Percentiles rank a stretch among this genome's conserved stretches.
phyloP scores from a whole-genome alignment of 2,329 filamentous ascomycete genomes.

The Botrytis paeoniae region DNA sequence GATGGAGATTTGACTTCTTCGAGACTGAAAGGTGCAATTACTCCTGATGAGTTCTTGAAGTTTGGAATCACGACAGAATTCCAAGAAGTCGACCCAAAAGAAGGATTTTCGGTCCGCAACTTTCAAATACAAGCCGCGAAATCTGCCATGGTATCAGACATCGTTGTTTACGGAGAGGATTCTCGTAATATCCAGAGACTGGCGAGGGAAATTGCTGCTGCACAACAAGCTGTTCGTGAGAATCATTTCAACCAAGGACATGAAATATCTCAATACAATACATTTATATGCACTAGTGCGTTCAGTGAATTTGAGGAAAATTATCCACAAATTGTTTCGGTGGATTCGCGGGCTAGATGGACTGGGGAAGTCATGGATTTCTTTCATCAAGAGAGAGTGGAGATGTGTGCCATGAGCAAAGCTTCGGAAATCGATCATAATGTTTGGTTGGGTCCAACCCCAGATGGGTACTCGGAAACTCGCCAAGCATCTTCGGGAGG shows the following conservation, averaged over 20 bases:
- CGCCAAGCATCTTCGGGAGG: slow-evolving; percentile 44
- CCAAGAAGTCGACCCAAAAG: slow-evolving; percentile 76
- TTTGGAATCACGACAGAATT: slow-evolving; percentile 52
- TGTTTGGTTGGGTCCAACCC: slow-evolving; percentile 86
- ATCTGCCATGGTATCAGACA: slow-evolving; percentile 81
- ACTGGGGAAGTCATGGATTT: slow-evolving; percentile 85
- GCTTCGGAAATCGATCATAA: slow-evolving; percentile 86
- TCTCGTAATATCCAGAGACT: slow-evolving; percentile 59
- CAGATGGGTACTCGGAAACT: slow-evolving; percentile 53
- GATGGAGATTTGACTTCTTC: slow-evolving; percentile 72
- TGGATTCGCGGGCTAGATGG: slow-evolving; percentile 67
- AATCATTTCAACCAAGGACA: slow-evolving; percentile 57
- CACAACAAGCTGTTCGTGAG: slow-evolving; percentile 73
- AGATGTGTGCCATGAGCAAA: slow-evolving; percentile 92
- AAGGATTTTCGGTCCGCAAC: slow-evolving; percentile 93
- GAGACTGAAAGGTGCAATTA: slow-evolving; percentile 82
- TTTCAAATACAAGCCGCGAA: slow-evolving; percentile 96
- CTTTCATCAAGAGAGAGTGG: slow-evolving; percentile 78
- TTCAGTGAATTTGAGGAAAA: slow-evolving; percentile 71
- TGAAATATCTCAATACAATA: slow-evolving; percentile 69
- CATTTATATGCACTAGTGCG: slow-evolving; percentile 67
- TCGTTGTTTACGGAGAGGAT: slow-evolving; percentile 85
- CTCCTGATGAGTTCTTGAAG: slow-evolving; percentile 70
- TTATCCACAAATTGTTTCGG: slow-evolving; percentile 68
- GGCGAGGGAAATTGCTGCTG: slow-evolving; percentile 65